Conservation (phyloP, 352 stramenopile genomes). For the Phytophthora crassamura region DNA sequence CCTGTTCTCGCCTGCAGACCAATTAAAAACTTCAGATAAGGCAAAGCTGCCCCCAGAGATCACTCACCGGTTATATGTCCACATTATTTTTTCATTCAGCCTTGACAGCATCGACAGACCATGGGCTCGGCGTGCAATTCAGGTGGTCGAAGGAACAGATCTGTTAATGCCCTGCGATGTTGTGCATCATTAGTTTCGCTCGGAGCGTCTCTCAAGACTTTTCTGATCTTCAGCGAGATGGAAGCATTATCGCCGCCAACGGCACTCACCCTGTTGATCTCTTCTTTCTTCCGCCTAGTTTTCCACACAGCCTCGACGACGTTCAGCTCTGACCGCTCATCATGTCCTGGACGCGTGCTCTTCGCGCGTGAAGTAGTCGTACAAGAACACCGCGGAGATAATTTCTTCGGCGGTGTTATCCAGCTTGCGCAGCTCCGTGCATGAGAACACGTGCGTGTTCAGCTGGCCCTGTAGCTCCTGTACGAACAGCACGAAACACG, state of each 20-base stretch:
- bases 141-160: too few relatives aligned
- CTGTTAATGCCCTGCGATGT: slow-evolving; percentile 14
- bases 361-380: slow-evolving; percentile 47
- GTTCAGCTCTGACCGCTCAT: slow-evolving; percentile 47
- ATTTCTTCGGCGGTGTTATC: slow-evolving; percentile 52
- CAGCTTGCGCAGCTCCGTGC: slow-evolving; percentile 39
- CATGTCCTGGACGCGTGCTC: slow-evolving; percentile 45
- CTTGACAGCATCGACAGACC: too few relatives aligned
- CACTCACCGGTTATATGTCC: slow-evolving; percentile 42
- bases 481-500: slow-evolving; percentile 41
- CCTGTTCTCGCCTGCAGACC: slow-evolving; percentile 21
- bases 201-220: too few relatives aligned
- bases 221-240: slow-evolving; percentile 45
- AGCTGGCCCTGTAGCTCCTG: slow-evolving; percentile 39
- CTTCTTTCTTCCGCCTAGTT: slow-evolving; percentile 12
- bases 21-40: slow-evolving; percentile 49
- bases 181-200: slow-evolving; percentile 39
- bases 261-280: neutral
- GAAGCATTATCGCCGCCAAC: neutral
- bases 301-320: slow-evolving; percentile 57
- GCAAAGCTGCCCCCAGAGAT: slow-evolving; percentile 36
- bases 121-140: too few relatives aligned
- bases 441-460: slow-evolving; percentile 46
- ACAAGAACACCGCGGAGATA: slow-evolving; percentile 54
- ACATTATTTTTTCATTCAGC: slow-evolving; percentile 53